A percentile compares a stretch with the other conserved stretches of the same genome.
These are phyloP conservation scores for Lasiosphaeriaceae sp. DNA, from an alignment of 495 filamentous ascomycete species.

Conservation along the genomic window DNA sequence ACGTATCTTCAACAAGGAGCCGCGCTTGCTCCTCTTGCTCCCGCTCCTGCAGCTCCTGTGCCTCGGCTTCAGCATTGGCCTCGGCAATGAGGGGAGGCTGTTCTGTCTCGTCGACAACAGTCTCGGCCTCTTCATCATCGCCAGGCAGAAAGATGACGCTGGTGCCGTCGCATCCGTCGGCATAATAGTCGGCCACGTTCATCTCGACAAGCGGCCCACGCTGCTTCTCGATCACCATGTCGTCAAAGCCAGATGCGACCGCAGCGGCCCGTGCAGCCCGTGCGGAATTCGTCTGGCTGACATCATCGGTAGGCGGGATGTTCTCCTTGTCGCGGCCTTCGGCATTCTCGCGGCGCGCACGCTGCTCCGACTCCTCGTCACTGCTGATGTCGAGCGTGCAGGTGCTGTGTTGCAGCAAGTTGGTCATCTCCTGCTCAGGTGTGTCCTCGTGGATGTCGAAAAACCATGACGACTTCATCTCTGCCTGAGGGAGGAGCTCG, in stretches of 20 bases:
- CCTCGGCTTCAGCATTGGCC: conserved; percentile 4
- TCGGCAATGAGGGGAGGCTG: conserved; percentile 7
- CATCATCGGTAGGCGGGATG: conserved; percentile 65
- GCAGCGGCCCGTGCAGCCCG: conserved; percentile 17
- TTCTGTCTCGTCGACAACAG: conserved; percentile 15
- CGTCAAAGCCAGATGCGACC: conserved; percentile 21
- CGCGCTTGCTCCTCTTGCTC: no score
- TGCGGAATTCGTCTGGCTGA: conserved; percentile 44
- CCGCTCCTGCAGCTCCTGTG: conserved; percentile 3
- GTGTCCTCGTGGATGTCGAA: conserved; percentile 96
- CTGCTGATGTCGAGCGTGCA: conserved; percentile 79
- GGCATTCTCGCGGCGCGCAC: conserved; percentile 49
- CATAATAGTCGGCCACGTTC: conserved; percentile 67
- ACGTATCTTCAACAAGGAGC: conserved; percentile 8
- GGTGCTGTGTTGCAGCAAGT: conserved; percentile 86
- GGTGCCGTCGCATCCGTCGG: conserved; percentile 59
- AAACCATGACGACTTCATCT: conserved; percentile 67
- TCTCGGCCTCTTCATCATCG: conserved; percentile 47
- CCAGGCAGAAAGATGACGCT: conserved; percentile 56
- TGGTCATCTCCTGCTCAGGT: conserved; percentile 80
- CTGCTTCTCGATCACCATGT: conserved; percentile 47
- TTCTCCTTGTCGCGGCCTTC: conserved; percentile 84
- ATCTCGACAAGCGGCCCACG: conserved; percentile 71
- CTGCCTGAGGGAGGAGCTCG: conserved; percentile 28
- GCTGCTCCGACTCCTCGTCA: conserved; percentile 57